phyloP scores from a whole-genome alignment of 2,329 filamentous ascomycete genomes.

The Cladosporium sp. region DNA sequence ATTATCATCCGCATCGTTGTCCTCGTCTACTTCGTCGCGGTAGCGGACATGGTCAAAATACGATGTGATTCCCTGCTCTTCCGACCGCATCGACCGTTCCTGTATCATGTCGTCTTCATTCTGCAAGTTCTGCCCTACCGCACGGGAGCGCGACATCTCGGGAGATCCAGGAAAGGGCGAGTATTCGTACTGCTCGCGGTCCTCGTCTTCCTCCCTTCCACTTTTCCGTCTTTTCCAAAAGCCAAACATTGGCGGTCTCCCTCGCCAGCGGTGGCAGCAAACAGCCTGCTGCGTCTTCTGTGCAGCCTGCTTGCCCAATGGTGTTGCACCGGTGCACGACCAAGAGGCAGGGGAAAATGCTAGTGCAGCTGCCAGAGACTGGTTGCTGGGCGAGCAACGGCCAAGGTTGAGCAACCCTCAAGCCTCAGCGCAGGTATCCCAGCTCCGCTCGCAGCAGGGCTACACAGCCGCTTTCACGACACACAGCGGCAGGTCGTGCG shows the following conservation, averaged over 20 bases:
- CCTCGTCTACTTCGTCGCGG: conserved; percentile 9
- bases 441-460: neutral
- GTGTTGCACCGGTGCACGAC: no score
- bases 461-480: neutral
- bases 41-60: conserved; percentile 16
- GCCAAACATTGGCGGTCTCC: neutral
- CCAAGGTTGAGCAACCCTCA: no score
- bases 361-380: no score
- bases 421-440: no score
- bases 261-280: neutral
- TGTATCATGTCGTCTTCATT: conserved; percentile 14
- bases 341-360: no score
- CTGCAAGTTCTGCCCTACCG: conserved; percentile 15
- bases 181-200: conserved; percentile 6
- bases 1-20: conserved; percentile 29
- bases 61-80: conserved; percentile 4
- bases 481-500: no score
- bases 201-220: neutral
- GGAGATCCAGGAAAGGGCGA: conserved; percentile 19
- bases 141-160: conserved; percentile 23
- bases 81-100: conserved; percentile 2
- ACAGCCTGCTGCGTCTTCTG: no score
- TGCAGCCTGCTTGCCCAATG: no score
- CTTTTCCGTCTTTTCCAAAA: conserved; percentile 9
- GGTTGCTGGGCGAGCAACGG: no score